Conservation (phyloP, 2,329 filamentous ascomycete genomes). For the Sarocladiaceae sp. region DNA sequence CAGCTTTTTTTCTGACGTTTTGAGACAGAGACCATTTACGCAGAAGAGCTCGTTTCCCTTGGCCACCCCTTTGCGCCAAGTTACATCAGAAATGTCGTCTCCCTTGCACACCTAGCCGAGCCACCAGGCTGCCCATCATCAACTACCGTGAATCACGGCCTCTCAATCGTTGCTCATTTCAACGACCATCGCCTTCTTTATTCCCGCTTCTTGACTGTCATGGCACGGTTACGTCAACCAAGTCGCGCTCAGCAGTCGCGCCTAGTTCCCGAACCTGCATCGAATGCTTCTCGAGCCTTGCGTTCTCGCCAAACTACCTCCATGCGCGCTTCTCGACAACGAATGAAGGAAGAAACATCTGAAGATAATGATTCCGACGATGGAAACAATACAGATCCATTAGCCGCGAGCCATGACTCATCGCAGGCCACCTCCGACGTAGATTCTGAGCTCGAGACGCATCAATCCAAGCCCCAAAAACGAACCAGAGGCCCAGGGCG, state of each 20-base stretch:
- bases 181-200: too few species aligned
- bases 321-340: slow-evolving; percentile 2
- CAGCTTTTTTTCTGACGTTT: too few species aligned
- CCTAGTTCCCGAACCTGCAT: neutral
- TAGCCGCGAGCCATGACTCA: neutral
- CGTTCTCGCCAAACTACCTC: neutral
- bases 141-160: neutral
- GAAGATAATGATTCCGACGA: neutral
- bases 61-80: neutral
- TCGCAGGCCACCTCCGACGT: neutral
- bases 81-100: neutral
- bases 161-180: neutral
- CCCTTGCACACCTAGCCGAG: neutral
- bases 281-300: neutral
- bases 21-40: neutral
- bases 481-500: neutral
- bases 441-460: neutral
- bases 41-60: neutral
- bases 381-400: slow-evolving; percentile 3
- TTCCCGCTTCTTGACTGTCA: neutral
- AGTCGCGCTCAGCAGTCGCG: neutral
- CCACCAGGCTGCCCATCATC: neutral
- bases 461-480: slow-evolving; percentile 5
- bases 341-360: slow-evolving; percentile 4
- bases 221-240: neutral